These are phyloP conservation scores for Cardamine chenopodiifolia DNA, from an alignment of 345 rosid genomes.

Conservation along the genomic window DNA sequence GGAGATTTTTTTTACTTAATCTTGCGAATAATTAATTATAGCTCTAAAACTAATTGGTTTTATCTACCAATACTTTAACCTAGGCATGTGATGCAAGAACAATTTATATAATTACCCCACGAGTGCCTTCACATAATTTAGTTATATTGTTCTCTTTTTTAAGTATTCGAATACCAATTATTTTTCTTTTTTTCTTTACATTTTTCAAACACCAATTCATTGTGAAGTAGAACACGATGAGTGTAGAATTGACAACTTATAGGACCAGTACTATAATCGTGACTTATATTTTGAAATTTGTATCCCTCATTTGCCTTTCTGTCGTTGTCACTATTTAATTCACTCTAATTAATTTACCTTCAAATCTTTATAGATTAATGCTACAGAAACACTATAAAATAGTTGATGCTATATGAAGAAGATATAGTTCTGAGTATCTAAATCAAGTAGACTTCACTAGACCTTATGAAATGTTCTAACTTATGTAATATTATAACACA, in stretches of 20 bases:
- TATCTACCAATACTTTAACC: background rate
- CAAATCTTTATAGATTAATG: conserved; percentile 25
- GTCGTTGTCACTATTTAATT: conserved; percentile 33
- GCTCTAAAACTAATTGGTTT: background rate
- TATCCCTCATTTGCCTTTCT: conserved; percentile 20
- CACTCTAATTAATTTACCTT: conserved; percentile 14
- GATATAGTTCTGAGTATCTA: conserved; percentile 7
- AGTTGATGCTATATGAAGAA: conserved; percentile 15
- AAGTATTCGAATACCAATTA: background rate
- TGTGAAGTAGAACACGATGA: conserved; percentile 25
- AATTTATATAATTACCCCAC: background rate
- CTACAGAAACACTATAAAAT: conserved; percentile 11
- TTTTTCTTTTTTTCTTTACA: background rate
- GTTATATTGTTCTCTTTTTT: background rate
- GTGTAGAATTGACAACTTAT: conserved; percentile 22
- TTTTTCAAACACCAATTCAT: conserved; percentile 15
- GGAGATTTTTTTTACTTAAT: background rate
- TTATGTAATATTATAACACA: conserved; percentile 32
- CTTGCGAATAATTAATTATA: background rate
- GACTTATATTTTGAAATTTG: conserved; percentile 1
- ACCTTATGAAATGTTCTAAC: conserved; percentile 13
- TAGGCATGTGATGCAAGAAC: conserved; percentile 13
- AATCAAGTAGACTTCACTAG: conserved; percentile 32
- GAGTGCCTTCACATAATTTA: background rate
- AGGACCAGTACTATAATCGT: conserved; percentile 27